Evolutionary conservation across 2,329 filamentous ascomycete species (phyloP), one percentile per base, ranked within the genome.

Genomic region (Boeremia exigua): DNA sequence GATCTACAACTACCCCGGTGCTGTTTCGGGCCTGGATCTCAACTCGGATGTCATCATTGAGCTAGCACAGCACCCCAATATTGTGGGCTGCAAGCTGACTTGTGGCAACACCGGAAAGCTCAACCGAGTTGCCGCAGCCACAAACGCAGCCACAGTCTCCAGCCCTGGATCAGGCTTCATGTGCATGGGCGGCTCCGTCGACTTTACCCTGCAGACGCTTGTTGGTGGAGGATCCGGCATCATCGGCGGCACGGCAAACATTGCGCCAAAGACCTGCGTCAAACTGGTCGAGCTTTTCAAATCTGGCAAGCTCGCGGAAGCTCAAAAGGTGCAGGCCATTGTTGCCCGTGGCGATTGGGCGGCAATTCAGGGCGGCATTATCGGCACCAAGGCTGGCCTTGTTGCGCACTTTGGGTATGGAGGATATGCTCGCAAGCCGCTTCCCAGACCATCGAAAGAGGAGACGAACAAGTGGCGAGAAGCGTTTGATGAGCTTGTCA

Each of bases 101-200:
- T 89, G 86, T 68, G 88, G 87, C 50, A 89, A 89, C 71, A 88
- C 87, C 25, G 86, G 87, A 59, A 89, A 89, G 72, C 78, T 89
- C 79, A 70, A 83, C 84, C 59, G 86, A 75, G 38, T 86, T 25
- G 83, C 83, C 10, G 83, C 85, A 17, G 82, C 82, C 25, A 84
- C 83, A 0, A 68, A 67, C 40, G 73, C 76, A 11, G 71, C 66
- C 0, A 76, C 74, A 2, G 63, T 71, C 8, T 71, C 65, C 7
- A 70, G 74, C 32, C 65, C 72, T 15, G 76, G 75, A n/a, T 77
- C 73, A 73, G 83, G 77, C 12, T 92, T 92, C 79, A 81, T 89
- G 70, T 88, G 88, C 56, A 84, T 89, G 66, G 89, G 88, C 37
- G 89, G 90, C 51, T 88, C 86, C 44, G 88, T 88, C 48, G 89